Conservation (phyloP, 345 rosid genomes). For the Boechera retrofracta region DNA sequence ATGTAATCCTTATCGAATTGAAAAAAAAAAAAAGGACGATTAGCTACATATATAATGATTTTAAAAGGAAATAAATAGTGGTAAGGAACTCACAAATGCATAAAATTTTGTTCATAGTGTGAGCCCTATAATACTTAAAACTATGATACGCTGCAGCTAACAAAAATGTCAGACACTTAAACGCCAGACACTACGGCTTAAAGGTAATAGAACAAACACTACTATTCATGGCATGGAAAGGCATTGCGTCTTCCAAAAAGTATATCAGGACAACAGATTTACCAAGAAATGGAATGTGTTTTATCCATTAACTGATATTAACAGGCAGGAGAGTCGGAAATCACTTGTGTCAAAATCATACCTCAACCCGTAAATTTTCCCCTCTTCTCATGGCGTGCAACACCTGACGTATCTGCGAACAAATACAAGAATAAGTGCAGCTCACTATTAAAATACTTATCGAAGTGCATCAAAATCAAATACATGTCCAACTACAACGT, state of each 20-base stretch:
- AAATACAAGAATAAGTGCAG: slow-evolving; percentile 41
- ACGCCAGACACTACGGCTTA: slow-evolving; percentile 12
- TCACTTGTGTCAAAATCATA: slow-evolving; percentile 44
- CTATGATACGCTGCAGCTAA: slow-evolving; percentile 9
- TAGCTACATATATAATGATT: slow-evolving; percentile 6
- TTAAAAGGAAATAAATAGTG: background rate
- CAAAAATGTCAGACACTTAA: slow-evolving; percentile 18
- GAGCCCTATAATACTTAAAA: background rate
- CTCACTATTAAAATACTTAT: background rate
- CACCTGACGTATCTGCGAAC: slow-evolving; percentile 79
- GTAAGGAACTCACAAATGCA: background rate
- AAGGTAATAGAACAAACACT: background rate
- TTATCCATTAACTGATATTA: slow-evolving; percentile 25
- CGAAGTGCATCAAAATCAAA: background rate
- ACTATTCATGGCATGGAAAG: slow-evolving; percentile 23
- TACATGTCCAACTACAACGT: background rate
- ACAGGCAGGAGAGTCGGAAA: slow-evolving; percentile 13
- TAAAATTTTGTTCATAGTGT: background rate
- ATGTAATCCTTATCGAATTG: slow-evolving; percentile 68
- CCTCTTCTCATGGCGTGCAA: slow-evolving; percentile 82
- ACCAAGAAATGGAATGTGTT: slow-evolving; percentile 20
- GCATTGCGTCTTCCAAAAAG: background rate
- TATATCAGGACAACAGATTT: slow-evolving; percentile 25
- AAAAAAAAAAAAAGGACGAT: slow-evolving; percentile 5
- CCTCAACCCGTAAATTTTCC: slow-evolving; percentile 77